phyloP scores from a whole-genome alignment of 2,329 filamentous ascomycete genomes.

The Hymenoscyphus scutula region DNA sequence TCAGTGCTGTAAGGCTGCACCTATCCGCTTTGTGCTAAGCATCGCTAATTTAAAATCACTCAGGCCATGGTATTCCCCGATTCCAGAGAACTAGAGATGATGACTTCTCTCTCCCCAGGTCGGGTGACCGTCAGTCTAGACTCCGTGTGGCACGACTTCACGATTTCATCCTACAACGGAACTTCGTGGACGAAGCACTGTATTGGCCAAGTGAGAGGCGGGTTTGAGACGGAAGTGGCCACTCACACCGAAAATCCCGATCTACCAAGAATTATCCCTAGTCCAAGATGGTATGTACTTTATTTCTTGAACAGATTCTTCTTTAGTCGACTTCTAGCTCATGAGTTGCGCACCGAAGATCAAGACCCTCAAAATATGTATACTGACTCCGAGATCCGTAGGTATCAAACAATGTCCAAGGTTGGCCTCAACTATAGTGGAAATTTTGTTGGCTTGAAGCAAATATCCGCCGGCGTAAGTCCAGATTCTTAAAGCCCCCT shows the following conservation, averaged over 20 bases:
- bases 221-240: not conserved
- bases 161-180: slow-evolving; percentile 30
- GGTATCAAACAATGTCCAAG: slow-evolving; percentile 9
- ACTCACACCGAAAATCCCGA: not conserved
- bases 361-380: too few relatives aligned
- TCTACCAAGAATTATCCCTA: not conserved
- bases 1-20: slow-evolving; percentile 4
- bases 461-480: slow-evolving; percentile 13
- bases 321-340: not conserved
- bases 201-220: slow-evolving; percentile 25
- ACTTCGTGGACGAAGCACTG: slow-evolving; percentile 34
- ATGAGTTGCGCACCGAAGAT: too few relatives aligned
- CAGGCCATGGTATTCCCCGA: slow-evolving; percentile 28
- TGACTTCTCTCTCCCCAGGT: slow-evolving; percentile 28
- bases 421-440: slow-evolving; percentile 30
- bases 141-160: slow-evolving; percentile 34
- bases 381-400: too few relatives aligned
- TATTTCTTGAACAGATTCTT: not conserved
- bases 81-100: slow-evolving; percentile 26
- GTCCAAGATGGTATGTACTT: slow-evolving; percentile 9
- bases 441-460: slow-evolving; percentile 24
- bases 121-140: slow-evolving; percentile 28
- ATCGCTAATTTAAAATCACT: not conserved
- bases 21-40: not conserved
- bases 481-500: too few relatives aligned